phyloP scores from a whole-genome alignment of 345 rosid genomes.

The Balakata baccata region DNA sequence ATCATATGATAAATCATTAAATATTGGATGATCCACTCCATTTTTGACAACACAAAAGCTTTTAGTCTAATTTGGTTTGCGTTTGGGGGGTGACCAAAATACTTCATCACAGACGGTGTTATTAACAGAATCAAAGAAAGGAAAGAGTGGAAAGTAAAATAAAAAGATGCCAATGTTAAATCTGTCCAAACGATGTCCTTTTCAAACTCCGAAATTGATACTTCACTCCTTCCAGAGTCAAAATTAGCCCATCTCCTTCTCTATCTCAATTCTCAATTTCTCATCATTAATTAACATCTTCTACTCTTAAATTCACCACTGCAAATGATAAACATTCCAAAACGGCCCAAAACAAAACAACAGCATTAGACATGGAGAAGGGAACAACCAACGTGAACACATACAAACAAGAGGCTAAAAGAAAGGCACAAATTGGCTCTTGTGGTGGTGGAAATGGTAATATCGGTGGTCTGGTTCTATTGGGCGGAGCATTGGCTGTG shows the following conservation, averaged over 20 bases:
- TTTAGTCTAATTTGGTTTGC: too few species aligned
- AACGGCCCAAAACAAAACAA: background rate
- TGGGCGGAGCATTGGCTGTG: conserved; percentile 52
- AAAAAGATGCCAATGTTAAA: conserved; percentile 19
- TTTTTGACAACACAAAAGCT: too few species aligned
- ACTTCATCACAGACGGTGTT: background rate
- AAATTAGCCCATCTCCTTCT: background rate
- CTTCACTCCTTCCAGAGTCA: conserved; percentile 21
- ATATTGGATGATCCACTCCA: too few species aligned
- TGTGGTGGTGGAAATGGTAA: conserved; percentile 20
- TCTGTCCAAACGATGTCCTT: conserved; percentile 23
- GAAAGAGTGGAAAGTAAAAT: background rate
- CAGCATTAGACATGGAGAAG: conserved; percentile 13
- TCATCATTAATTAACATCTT: conserved; percentile 10
- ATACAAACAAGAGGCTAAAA: conserved; percentile 8
- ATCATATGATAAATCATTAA: too few species aligned
- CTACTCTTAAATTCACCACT: background rate
- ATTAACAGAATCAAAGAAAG: conserved; percentile 6
- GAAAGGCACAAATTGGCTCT: background rate
- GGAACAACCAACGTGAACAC: background rate
- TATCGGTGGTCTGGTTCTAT: conserved; percentile 33
- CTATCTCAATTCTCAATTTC: background rate
- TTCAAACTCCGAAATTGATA: conserved; percentile 36
- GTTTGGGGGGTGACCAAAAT: background rate
- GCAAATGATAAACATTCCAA: background rate